A percentile compares a stretch with the other conserved stretches of the same genome.
phyloP scores from a whole-genome alignment of 2,329 filamentous ascomycete genomes.

The Neonectria punicea region DNA sequence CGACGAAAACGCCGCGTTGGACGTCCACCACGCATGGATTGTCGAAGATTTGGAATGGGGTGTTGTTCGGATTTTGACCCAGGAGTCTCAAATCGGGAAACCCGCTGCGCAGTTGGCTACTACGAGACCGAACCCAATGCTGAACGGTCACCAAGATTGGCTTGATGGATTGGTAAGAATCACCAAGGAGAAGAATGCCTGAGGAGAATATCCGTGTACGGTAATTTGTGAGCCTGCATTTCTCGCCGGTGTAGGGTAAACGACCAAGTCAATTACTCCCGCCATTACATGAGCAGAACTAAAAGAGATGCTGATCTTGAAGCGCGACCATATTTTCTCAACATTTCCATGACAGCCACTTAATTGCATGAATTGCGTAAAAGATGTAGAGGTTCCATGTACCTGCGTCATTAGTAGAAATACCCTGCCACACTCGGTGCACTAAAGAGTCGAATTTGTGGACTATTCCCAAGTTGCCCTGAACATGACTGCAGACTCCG shows the following conservation, averaged over 20 bases:
- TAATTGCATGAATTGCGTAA: no score
- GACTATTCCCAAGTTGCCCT: not conserved
- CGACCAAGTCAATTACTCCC: not conserved
- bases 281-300: no score
- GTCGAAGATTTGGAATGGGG: slow-evolving; percentile 43
- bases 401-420: no score
- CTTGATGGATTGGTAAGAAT: slow-evolving; percentile 38
- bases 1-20: slow-evolving; percentile 26
- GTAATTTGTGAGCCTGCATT: not conserved
- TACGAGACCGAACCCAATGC: slow-evolving; percentile 41
- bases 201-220: not conserved
- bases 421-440: no score
- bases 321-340: no score
- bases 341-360: no score
- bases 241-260: no score
- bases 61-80: slow-evolving; percentile 42
- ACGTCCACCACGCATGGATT: slow-evolving; percentile 45
- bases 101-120: slow-evolving; percentile 33
- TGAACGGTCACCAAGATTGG: slow-evolving; percentile 46
- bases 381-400: no score
- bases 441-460: not conserved
- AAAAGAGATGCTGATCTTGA: no score
- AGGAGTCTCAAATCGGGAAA: slow-evolving; percentile 45
- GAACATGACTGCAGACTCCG: slow-evolving; percentile 22
- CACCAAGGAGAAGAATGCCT: slow-evolving; percentile 14